Conservation (phyloP, 2,329 filamentous ascomycete species). For the Aspergillus quadrilineatus region DNA sequence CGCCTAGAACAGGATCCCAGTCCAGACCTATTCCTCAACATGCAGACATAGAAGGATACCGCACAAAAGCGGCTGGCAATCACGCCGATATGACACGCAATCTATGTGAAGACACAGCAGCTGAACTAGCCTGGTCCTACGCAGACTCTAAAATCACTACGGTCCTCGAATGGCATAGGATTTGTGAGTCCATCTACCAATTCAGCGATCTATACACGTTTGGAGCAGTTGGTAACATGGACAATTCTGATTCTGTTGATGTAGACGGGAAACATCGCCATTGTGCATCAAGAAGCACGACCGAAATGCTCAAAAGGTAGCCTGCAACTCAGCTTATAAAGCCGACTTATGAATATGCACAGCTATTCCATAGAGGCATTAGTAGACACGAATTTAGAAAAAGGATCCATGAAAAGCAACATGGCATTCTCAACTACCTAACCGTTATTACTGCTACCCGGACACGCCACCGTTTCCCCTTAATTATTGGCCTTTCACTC, state of each 20-base stretch:
- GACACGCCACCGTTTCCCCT: neutral
- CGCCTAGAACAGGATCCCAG: neutral
- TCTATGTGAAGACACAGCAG: neutral
- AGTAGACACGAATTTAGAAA: neutral
- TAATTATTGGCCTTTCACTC: neutral
- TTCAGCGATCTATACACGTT: no score
- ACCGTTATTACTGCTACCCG: neutral
- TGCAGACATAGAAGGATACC: neutral
- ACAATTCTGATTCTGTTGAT: no score
- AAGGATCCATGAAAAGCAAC: neutral
- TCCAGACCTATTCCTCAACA: neutral
- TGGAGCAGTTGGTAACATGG: no score
- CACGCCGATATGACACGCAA: neutral
- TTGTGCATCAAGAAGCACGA: neutral
- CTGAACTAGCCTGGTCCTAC: neutral
- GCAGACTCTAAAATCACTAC: no score
- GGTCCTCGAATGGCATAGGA: no score
- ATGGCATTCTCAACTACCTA: neutral
- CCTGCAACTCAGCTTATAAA: neutral
- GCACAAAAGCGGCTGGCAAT: neutral
- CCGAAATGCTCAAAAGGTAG: neutral
- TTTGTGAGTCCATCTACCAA: no score
- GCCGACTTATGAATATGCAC: no score
- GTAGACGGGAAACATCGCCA: no score
- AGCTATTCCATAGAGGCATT: no score